Evolutionary conservation across 78 protist genomes (phyloP).

Genomic region (Carpediemonas membranifera): DNA sequence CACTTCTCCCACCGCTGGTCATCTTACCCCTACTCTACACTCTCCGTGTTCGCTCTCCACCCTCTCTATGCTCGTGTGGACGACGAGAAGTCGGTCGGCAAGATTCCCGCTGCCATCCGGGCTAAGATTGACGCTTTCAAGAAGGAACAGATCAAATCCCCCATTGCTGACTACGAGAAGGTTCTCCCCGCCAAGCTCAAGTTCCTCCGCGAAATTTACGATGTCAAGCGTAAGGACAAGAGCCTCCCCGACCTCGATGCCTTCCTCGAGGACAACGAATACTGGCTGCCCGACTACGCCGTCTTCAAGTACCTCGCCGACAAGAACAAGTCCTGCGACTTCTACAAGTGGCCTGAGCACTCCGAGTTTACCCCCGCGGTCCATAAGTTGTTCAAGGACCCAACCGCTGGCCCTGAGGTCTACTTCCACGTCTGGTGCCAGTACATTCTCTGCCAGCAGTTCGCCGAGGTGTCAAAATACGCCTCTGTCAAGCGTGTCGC

Average conservation of each 20-base stretch:
- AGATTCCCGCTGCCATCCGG: background rate
- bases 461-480: slow-evolving; percentile 41
- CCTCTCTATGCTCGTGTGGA: slow-evolving; percentile 42
- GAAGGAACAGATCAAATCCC: background rate
- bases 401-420: slow-evolving; percentile 12
- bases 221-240: too few species aligned
- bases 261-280: slow-evolving; percentile 19
- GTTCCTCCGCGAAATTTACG: slow-evolving; percentile 5
- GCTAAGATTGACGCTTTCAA: background rate
- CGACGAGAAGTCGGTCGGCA: too few species aligned
- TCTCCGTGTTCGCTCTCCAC: slow-evolving; percentile 60
- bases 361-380: too few species aligned
- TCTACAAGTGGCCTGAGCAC: slow-evolving; percentile 38
- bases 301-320: slow-evolving; percentile 44
- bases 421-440: slow-evolving; percentile 52
- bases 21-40: slow-evolving; percentile 58
- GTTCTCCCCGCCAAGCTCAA: slow-evolving; percentile 14
- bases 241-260: slow-evolving; percentile 15
- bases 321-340: slow-evolving; percentile 35
- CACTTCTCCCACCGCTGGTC: slow-evolving; percentile 32
- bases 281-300: slow-evolving; percentile 64
- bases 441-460: slow-evolving; percentile 54
- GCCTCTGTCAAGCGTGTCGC: slow-evolving; percentile 38
- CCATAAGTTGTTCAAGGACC: too few species aligned
- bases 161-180: slow-evolving; percentile 40